Conservation (phyloP, 176 grass and related monocot genomes). For the Raddia distichophylla region DNA sequence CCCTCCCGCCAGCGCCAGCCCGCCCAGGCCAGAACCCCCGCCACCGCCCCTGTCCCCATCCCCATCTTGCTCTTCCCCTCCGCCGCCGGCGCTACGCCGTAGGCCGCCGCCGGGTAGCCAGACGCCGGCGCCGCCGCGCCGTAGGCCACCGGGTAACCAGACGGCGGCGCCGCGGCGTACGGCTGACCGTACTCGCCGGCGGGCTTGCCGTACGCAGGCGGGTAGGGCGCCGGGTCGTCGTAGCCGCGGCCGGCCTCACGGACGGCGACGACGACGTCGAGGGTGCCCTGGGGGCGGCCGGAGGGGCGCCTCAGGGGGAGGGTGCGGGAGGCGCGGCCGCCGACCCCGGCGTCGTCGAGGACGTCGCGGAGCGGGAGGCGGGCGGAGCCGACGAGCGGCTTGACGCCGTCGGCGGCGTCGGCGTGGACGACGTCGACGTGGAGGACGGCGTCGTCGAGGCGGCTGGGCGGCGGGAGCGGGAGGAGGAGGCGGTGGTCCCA, state of each 20-base stretch:
- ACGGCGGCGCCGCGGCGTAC: neutral
- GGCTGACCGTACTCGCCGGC: conserved; percentile 33
- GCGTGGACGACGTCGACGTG: conserved; percentile 78
- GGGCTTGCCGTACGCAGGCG: conserved; percentile 25
- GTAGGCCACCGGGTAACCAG: conserved; percentile 27
- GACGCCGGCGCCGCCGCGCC: conserved; percentile 10
- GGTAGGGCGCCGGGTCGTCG: conserved; percentile 22
- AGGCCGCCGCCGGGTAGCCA: neutral
- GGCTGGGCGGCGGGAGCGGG: conserved; percentile 32
- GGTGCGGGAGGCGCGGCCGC: conserved; percentile 35
- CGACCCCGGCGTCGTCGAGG: conserved; percentile 63
- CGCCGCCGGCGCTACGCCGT: conserved; percentile 19
- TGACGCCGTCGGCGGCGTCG: conserved; percentile 54
- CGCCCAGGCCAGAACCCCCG: conserved; percentile 59
- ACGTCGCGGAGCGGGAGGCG: conserved; percentile 68
- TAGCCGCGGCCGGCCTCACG: conserved; percentile 55
- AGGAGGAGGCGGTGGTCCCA: conserved; percentile 71
- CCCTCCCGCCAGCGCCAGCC: conserved; percentile 56
- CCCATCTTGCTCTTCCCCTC: conserved; percentile 46
- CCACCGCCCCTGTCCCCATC: conserved; percentile 59
- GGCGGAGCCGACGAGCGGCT: conserved; percentile 75
- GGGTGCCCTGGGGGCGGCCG: conserved; percentile 61
- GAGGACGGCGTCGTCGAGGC: conserved; percentile 58
- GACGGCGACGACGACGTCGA: conserved; percentile 60
- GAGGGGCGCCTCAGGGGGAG: conserved; percentile 74